Percentiles rank a stretch among this genome's conserved stretches.
phyloP scores from a whole-genome alignment of 2,329 filamentous ascomycete genomes.

The Nannizziopsis arthrosporioides region DNA sequence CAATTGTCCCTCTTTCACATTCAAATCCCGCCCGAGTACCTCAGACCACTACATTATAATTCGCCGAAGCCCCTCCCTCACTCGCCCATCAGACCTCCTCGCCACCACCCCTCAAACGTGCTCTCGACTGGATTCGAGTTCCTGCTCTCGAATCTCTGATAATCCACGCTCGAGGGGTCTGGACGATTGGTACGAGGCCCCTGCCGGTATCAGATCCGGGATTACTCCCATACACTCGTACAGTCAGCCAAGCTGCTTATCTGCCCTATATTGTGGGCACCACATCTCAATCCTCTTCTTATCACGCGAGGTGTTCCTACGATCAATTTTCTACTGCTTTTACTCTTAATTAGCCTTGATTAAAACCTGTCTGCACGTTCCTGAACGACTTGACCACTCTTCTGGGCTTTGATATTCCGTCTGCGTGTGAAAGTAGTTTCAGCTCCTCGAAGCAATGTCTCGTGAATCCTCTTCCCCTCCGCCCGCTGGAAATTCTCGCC shows the following conservation, averaged over 20 bases:
- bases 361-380: no score
- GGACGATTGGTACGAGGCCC: no score
- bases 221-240: no score
- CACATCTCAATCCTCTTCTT: no score
- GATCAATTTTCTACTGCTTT: no score
- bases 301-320: no score
- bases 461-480: constrained; percentile 24
- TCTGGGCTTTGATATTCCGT: neutral
- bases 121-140: neutral
- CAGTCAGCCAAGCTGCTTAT: no score
- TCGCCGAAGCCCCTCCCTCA: constrained; percentile 1
- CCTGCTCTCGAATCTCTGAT: neutral
- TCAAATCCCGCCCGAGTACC: neutral
- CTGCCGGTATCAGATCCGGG: no score
- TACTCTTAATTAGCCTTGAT: no score
- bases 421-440: neutral
- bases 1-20: neutral
- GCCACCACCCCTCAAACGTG: constrained; percentile 8
- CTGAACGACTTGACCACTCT: no score
- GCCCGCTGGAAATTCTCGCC: constrained; percentile 25
- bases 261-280: no score
- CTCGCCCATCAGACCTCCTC: constrained; percentile 3
- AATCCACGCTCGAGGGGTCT: neutral
- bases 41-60: neutral
- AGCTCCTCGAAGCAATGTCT: neutral